These are phyloP conservation scores for Galium porrigens DNA, from an alignment of 305 asterid genomes.

Conservation along the genomic window DNA sequence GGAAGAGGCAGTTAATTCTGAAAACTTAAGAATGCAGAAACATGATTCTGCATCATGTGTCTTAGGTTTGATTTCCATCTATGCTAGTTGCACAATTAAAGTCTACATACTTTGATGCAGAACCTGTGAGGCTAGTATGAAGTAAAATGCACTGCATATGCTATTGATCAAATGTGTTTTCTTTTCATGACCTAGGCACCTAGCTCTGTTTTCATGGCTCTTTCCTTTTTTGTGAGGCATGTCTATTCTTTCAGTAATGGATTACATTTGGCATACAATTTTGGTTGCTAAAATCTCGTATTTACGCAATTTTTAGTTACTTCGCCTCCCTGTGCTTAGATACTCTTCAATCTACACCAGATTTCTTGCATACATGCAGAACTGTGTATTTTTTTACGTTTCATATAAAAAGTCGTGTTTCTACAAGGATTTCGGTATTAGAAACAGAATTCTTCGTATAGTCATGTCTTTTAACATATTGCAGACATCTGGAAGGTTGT, in stretches of 20 bases:
- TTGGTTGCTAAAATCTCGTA: neutral
- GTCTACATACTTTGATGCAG: neutral
- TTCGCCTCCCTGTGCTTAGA: neutral
- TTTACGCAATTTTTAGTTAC: neutral
- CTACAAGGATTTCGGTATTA: no score
- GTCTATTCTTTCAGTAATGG: neutral
- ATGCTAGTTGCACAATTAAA: neutral
- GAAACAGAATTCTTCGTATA: no score
- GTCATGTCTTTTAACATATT: neutral
- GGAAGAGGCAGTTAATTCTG: neutral
- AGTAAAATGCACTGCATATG: neutral
- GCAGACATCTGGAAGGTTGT: neutral
- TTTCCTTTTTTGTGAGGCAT: neutral
- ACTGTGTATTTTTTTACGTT: neutral
- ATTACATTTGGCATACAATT: neutral
- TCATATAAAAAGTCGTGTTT: neutral
- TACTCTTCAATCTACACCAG: neutral
- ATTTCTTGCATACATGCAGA: no score
- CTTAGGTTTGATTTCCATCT: neutral
- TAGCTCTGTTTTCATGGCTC: no score
- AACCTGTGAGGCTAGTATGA: neutral
- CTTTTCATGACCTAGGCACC: neutral
- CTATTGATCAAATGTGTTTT: neutral
- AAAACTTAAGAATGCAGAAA: neutral
- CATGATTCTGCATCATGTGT: neutral